These are phyloP conservation scores for Pseudogymnoascus sp. DNA, from an alignment of 2,329 filamentous ascomycete genomes.

Conservation along the genomic window DNA sequence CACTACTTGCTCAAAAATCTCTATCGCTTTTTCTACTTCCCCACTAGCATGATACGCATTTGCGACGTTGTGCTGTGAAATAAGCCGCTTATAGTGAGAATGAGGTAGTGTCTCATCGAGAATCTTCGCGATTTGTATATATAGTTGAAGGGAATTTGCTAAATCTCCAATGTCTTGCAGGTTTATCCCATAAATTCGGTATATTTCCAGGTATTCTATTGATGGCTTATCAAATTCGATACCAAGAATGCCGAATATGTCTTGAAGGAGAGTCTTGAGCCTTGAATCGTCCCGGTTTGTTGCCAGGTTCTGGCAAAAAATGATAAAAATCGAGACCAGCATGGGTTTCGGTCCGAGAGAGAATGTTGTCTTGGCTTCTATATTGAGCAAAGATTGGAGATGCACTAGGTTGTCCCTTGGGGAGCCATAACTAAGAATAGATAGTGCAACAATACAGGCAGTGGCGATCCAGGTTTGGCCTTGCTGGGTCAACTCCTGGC, in stretches of 20 bases:
- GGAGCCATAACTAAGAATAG: conserved; percentile 8
- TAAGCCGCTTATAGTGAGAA: no score
- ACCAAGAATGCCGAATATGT: conserved; percentile 16
- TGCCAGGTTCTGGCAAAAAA: conserved; percentile 12
- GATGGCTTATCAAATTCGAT: conserved; percentile 10
- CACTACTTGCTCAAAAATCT: conserved; percentile 7
- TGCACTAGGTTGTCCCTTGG: conserved; percentile 14
- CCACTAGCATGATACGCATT: background rate
- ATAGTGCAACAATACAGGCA: conserved; percentile 19
- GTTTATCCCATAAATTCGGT: conserved; percentile 16
- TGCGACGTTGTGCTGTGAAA: conserved; percentile 13
- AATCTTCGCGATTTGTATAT: background rate
- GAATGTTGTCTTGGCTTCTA: conserved; percentile 13
- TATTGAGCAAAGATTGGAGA: conserved; percentile 15
- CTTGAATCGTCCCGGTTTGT: conserved; percentile 16
- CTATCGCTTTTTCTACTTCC: background rate
- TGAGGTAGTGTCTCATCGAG: no score
- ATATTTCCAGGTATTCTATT: conserved; percentile 17
- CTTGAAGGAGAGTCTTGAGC: conserved; percentile 14
- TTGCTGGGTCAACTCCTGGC: conserved; percentile 16
- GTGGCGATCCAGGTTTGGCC: conserved; percentile 13
- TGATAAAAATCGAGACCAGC: conserved; percentile 13
- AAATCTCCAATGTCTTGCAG: conserved; percentile 10
- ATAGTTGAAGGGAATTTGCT: background rate
- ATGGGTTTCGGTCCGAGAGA: conserved; percentile 9